Percentiles rank a stretch among this genome's conserved stretches.
These are phyloP conservation scores for Beauveria brongniartii DNA, from an alignment of 2,329 filamentous ascomycete species.

Conservation along the genomic window DNA sequence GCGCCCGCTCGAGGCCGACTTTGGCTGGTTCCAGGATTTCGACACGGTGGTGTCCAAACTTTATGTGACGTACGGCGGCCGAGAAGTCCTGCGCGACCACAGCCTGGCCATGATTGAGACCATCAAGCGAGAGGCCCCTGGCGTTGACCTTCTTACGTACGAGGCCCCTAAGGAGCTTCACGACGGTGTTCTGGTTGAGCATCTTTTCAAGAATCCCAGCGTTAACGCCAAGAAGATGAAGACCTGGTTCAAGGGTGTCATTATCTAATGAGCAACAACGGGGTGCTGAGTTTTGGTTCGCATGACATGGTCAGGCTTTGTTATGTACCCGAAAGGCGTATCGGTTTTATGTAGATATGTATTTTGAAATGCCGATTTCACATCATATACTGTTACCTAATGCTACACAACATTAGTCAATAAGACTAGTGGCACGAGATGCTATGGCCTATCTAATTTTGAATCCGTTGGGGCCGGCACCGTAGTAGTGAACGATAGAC, in stretches of 20 bases:
- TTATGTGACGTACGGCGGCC: slow-evolving; percentile 5
- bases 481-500: slow-evolving; percentile 5
- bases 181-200: slow-evolving; percentile 26
- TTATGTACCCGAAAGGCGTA: background rate
- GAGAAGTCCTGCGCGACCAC: slow-evolving; percentile 8
- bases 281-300: background rate
- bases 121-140: background rate
- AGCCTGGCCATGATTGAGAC: background rate
- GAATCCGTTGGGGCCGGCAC: slow-evolving; percentile 2
- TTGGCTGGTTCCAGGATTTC: background rate
- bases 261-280: background rate
- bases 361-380: background rate
- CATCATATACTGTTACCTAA: background rate
- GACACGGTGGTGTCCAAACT: background rate
- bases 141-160: background rate
- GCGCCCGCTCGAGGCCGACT: slow-evolving; percentile 5
- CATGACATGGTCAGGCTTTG: background rate
- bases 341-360: background rate
- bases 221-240: slow-evolving; percentile 24
- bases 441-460: slow-evolving; percentile 5
- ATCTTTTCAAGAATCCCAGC: slow-evolving; percentile 16
- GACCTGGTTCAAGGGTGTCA: slow-evolving; percentile 20
- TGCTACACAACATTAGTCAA: background rate
- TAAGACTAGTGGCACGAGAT: background rate
- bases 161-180: slow-evolving; percentile 2